Conservation (phyloP, 169 alveolate species). For the Plasmodium relictum region DNA sequence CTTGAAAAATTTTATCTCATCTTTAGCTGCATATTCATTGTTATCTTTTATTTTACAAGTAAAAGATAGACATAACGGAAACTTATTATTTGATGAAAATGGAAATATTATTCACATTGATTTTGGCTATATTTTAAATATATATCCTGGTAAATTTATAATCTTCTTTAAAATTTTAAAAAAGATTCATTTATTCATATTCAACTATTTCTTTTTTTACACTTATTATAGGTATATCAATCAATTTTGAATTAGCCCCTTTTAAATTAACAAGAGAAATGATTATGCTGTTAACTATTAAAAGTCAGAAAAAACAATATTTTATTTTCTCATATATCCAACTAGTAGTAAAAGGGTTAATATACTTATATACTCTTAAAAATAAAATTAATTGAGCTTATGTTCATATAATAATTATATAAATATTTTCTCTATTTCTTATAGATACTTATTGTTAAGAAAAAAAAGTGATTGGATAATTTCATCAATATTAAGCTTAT, state of each 20-base stretch:
- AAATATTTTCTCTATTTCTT: neutral
- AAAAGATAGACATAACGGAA: constrained; percentile 98
- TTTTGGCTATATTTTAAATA: constrained; percentile 95
- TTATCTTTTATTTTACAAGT: constrained; percentile 92
- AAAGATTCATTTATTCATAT: neutral
- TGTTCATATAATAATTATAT: neutral
- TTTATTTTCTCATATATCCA: constrained; percentile 73
- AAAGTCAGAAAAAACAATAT: constrained; percentile 67
- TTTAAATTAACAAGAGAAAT: constrained; percentile 96
- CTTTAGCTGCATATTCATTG: constrained; percentile 97
- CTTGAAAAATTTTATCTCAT: constrained; percentile 91
- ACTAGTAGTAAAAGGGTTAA: constrained; percentile 72
- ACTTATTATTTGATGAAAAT: constrained; percentile 93
- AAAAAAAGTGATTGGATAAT: constrained; percentile 75
- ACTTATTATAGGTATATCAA: constrained; percentile 71
- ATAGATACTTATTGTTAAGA: constrained; percentile 59
- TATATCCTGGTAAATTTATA: constrained; percentile 94
- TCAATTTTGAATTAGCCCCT: constrained; percentile 96
- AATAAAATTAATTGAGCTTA: neutral
- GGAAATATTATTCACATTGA: constrained; percentile 97
- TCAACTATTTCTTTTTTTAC: neutral
- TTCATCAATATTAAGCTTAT: constrained; percentile 59
- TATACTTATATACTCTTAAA: neutral
- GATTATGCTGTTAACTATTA: constrained; percentile 72
- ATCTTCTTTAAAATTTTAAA: neutral